Conservation (phyloP, 2,329 filamentous ascomycete genomes). For the Diaporthe humulicola region DNA sequence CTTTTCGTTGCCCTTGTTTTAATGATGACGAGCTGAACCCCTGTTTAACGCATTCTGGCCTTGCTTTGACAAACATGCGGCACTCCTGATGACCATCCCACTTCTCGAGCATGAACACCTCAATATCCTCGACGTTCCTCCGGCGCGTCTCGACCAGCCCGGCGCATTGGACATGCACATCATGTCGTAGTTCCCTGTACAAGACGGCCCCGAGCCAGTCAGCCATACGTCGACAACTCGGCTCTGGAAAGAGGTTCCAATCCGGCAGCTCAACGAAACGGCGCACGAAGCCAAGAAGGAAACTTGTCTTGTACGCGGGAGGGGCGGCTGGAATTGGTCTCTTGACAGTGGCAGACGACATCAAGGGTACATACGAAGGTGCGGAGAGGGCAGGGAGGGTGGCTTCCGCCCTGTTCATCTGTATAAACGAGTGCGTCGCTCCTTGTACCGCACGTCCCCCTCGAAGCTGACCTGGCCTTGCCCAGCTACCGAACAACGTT, state of each 20-base stretch:
- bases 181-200: constrained; percentile 30
- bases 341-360: constrained; percentile 74
- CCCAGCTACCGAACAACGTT: constrained; percentile 88
- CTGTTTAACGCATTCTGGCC: background rate
- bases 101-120: constrained; percentile 36
- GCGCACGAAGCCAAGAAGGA: constrained; percentile 42
- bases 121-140: constrained; percentile 34
- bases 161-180: constrained; percentile 36
- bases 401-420: constrained; percentile 78
- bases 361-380: constrained; percentile 81
- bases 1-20: background rate
- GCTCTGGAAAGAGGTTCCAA: constrained; percentile 19
- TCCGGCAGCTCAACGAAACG: constrained; percentile 27
- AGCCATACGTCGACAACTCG: background rate
- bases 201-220: constrained; percentile 5
- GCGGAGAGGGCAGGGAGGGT: constrained; percentile 85
- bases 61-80: constrained; percentile 8
- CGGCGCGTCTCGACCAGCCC: constrained; percentile 35
- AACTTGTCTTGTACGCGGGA: constrained; percentile 64
- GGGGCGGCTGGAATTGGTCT: constrained; percentile 62
- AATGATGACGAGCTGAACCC: constrained; percentile 14
- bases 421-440: constrained; percentile 83
- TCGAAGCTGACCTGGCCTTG: constrained; percentile 36
- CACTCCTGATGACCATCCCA: constrained; percentile 7
- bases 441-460: background rate